A percentile compares a stretch with the other conserved stretches of the same genome.
Conservation (phyloP, 345 rosid genomes). For the Erysimum cheiranthoides region DNA sequence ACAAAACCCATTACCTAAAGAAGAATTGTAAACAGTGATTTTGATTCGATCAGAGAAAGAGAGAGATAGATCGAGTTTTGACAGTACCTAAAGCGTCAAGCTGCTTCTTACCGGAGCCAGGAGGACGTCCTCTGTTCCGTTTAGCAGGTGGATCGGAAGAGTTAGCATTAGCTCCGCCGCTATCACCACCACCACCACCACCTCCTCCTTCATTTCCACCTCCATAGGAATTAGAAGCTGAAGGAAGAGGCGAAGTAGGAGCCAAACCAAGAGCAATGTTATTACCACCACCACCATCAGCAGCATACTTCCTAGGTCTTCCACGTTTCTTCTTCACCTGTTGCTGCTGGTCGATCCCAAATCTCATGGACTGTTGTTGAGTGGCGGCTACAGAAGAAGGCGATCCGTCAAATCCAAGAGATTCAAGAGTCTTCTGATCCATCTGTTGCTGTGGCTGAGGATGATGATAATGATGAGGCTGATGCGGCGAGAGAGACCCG, state of each 20-base stretch:
- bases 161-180: slow-evolving; percentile 40
- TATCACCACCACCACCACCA: slow-evolving; percentile 41
- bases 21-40: not conserved
- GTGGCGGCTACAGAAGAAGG: slow-evolving; percentile 46
- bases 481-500: slow-evolving; percentile 35
- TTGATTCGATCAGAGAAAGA: slow-evolving; percentile 12
- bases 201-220: slow-evolving; percentile 37
- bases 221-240: slow-evolving; percentile 54
- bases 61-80: slow-evolving; percentile 9
- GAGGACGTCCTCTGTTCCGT: slow-evolving; percentile 86
- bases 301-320: slow-evolving; percentile 86
- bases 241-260: slow-evolving; percentile 63
- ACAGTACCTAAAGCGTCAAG: slow-evolving; percentile 85
- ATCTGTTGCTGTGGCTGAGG: slow-evolving; percentile 44
- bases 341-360: slow-evolving; percentile 43
- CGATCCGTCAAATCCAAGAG: slow-evolving; percentile 71
- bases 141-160: slow-evolving; percentile 67
- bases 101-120: slow-evolving; percentile 91
- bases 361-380: slow-evolving; percentile 42
- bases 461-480: slow-evolving; percentile 32
- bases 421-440: slow-evolving; percentile 52
- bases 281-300: slow-evolving; percentile 56
- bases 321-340: slow-evolving; percentile 86
- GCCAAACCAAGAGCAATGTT: slow-evolving; percentile 87
- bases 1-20: slow-evolving; percentile 9